A percentile compares a stretch with the other conserved stretches of the same genome.
These are phyloP conservation scores for Cyberlindnera japonica DNA, from an alignment of 805 yeast species.

Conservation along the genomic window DNA sequence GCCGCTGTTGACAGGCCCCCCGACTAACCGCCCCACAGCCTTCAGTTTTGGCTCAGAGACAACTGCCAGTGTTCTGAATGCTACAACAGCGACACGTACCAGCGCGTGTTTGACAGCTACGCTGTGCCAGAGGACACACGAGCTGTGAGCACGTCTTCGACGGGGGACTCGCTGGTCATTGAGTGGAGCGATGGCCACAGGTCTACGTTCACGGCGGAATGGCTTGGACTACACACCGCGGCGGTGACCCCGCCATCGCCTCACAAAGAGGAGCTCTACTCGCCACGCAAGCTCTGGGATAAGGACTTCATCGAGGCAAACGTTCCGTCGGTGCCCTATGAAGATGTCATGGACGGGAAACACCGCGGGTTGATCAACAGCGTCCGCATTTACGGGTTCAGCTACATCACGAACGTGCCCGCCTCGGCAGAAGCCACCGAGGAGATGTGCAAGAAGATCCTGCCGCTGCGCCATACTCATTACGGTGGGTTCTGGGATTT, in stretches of 20 bases:
- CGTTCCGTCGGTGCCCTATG: conserved; percentile 37
- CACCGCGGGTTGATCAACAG: conserved; percentile 20
- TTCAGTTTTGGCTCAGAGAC: conserved; percentile 60
- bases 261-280: conserved; percentile 33
- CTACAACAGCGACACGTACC: conserved; percentile 53
- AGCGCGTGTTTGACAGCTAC: conserved; percentile 55
- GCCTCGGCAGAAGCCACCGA: conserved; percentile 57
- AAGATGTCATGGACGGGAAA: conserved; percentile 39
- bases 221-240: conserved; percentile 22
- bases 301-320: conserved; percentile 32
- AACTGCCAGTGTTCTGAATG: conserved; percentile 56
- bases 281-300: conserved; percentile 42
- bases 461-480: conserved; percentile 64
- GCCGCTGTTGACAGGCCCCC: background rate
- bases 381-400: conserved; percentile 46
- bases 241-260: conserved; percentile 35
- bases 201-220: conserved; percentile 17
- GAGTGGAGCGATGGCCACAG: conserved; percentile 19
- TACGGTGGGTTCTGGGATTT: conserved; percentile 83
- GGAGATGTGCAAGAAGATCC: conserved; percentile 50
- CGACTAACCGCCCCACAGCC: background rate
- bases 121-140: conserved; percentile 32
- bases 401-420: conserved; percentile 59
- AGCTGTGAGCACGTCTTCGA: conserved; percentile 7
- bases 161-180: conserved; percentile 3